phyloP scores from a whole-genome alignment of 352 stramenopile species.

The Phytopythium litorale region DNA sequence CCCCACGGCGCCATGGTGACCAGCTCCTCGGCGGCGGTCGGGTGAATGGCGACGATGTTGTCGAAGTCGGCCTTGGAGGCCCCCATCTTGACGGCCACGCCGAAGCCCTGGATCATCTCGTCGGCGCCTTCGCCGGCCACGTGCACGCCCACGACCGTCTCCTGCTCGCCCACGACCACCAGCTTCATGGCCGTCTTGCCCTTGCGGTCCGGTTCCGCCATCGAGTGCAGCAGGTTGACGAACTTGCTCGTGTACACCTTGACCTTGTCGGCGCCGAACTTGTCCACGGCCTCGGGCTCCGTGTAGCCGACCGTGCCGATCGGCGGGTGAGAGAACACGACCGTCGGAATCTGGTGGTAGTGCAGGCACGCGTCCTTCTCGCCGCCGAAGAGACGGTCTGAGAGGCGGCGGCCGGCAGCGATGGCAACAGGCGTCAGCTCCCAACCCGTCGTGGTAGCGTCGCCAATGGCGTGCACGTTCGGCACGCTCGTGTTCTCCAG shows the following conservation, averaged over 20 bases:
- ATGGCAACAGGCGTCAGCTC: slow-evolving; percentile 90
- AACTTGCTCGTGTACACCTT: slow-evolving; percentile 96
- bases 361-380: slow-evolving; percentile 69
- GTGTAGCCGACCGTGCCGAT: slow-evolving; percentile 95
- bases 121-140: slow-evolving; percentile 92
- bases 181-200: slow-evolving; percentile 94
- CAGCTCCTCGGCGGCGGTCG: slow-evolving; percentile 95
- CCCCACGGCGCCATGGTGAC: slow-evolving; percentile 92
- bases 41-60: slow-evolving; percentile 94
- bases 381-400: slow-evolving; percentile 89
- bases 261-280: slow-evolving; percentile 93
- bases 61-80: slow-evolving; percentile 97
- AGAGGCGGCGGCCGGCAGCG: slow-evolving; percentile 83
- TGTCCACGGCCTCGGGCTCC: slow-evolving; percentile 87
- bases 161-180: slow-evolving; percentile 76
- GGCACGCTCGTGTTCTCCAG: slow-evolving; percentile 89
- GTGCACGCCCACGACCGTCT: slow-evolving; percentile 95
- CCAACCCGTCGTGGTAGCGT: slow-evolving; percentile 86
- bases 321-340: slow-evolving; percentile 96
- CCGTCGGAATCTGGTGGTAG: slow-evolving; percentile 95
- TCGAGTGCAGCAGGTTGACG: slow-evolving; percentile 94
- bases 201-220: slow-evolving; percentile 89
- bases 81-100: slow-evolving; percentile 97
- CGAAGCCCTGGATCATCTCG: slow-evolving; percentile 98
- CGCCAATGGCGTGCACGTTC: slow-evolving; percentile 90